These are phyloP conservation scores for Solanum rostratum DNA, from an alignment of 257 asterid species.

Conservation along the genomic window DNA sequence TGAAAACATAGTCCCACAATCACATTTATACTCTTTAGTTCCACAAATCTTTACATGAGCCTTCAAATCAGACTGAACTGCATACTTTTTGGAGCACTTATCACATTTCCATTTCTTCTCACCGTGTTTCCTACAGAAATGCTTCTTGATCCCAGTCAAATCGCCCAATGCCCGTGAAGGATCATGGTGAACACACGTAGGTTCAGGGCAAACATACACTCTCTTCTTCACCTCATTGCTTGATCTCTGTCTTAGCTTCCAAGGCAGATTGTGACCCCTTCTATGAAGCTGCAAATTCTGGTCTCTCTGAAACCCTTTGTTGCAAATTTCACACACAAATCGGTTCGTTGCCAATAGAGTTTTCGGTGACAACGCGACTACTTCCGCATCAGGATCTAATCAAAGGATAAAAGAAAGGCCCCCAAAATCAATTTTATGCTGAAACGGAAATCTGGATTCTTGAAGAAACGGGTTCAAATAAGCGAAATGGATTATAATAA, in stretches of 20 bases:
- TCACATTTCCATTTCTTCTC: conserved; percentile 4
- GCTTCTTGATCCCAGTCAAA: conserved; percentile 9
- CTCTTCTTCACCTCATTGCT: conserved; percentile 33
- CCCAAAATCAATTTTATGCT: not conserved
- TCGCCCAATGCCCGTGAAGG: conserved; percentile 9
- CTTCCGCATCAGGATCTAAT: conserved; percentile 82
- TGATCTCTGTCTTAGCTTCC: conserved; percentile 78
- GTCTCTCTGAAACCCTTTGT: conserved; percentile 81
- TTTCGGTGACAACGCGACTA: conserved; percentile 67
- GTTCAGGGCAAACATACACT: conserved; percentile 1
- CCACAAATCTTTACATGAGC: conserved; percentile 8
- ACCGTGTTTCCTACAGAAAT: conserved; percentile 9
- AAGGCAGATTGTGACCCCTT: conserved; percentile 78
- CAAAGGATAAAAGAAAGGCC: not conserved
- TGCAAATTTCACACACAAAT: conserved; percentile 78
- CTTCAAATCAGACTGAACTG: conserved; percentile 65
- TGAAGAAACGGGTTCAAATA: not conserved
- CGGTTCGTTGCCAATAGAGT: conserved; percentile 62
- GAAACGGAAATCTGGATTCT: not conserved
- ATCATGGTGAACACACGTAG: not conserved
- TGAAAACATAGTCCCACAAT: conserved; percentile 42
- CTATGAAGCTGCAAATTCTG: conserved; percentile 87
- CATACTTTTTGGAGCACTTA: not conserved
- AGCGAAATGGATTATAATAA: not conserved
- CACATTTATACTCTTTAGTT: conserved; percentile 2